These are phyloP conservation scores for Durio zibethinus DNA, from an alignment of 345 rosid species.

Conservation along the genomic window DNA sequence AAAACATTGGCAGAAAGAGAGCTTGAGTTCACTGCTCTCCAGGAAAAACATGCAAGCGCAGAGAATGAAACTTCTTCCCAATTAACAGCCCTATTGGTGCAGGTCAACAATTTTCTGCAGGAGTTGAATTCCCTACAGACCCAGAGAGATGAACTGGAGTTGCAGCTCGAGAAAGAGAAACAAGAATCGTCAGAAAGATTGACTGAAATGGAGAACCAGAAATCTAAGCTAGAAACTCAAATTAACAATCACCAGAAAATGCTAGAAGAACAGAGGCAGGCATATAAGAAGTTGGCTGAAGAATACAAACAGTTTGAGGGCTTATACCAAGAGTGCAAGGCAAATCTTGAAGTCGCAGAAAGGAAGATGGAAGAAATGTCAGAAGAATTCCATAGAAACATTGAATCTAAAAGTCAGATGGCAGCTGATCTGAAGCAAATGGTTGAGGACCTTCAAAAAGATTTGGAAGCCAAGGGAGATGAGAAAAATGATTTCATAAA, in stretches of 20 bases:
- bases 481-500: slow-evolving; percentile 32
- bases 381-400: slow-evolving; percentile 38
- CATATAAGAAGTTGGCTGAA: slow-evolving; percentile 38
- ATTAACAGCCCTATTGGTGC: slow-evolving; percentile 37
- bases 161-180: slow-evolving; percentile 50
- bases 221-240: slow-evolving; percentile 25
- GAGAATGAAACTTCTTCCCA: slow-evolving; percentile 48
- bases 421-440: slow-evolving; percentile 39
- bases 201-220: slow-evolving; percentile 38
- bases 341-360: slow-evolving; percentile 41
- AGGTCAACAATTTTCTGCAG: slow-evolving; percentile 40
- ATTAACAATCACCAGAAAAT: slow-evolving; percentile 42
- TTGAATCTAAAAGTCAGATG: slow-evolving; percentile 34
- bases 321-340: slow-evolving; percentile 38
- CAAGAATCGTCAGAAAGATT: slow-evolving; percentile 43
- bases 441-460: slow-evolving; percentile 46
- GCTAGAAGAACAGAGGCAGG: slow-evolving; percentile 20
- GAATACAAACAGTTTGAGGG: slow-evolving; percentile 44
- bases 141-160: slow-evolving; percentile 39
- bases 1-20: slow-evolving; percentile 35
- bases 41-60: slow-evolving; percentile 29
- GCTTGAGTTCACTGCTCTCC: slow-evolving; percentile 40
- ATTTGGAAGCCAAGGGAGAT: slow-evolving; percentile 44
- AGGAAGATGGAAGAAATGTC: slow-evolving; percentile 38
- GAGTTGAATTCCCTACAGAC: slow-evolving; percentile 46